These are phyloP conservation scores for Xylariales sp. DNA, from an alignment of 2,329 filamentous ascomycete species.

Conservation along the genomic window DNA sequence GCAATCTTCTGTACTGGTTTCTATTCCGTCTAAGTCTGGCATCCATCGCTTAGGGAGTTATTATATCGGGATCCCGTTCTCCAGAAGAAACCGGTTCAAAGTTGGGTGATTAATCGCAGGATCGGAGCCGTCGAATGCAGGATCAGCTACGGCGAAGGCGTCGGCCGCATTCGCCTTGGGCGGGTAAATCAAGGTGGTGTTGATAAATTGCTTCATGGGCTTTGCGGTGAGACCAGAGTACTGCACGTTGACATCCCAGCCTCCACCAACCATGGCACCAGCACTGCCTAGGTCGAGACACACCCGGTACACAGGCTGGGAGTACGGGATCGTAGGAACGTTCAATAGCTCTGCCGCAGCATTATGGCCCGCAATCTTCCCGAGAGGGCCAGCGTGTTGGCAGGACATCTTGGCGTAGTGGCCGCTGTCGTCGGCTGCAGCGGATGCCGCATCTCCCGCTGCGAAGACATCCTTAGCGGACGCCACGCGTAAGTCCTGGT, in stretches of 20 bases:
- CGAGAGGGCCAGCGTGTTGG: slow-evolving; percentile 36
- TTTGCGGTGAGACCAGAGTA: slow-evolving; percentile 18
- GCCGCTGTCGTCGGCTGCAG: slow-evolving; percentile 23
- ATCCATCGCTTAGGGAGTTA: not conserved
- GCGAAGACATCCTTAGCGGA: slow-evolving; percentile 29
- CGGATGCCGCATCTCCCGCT: slow-evolving; percentile 33
- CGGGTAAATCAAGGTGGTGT: slow-evolving; percentile 33
- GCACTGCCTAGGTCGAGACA: slow-evolving; percentile 36
- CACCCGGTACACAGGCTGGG: slow-evolving; percentile 29
- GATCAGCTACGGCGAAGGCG: slow-evolving; percentile 33
- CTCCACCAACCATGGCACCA: slow-evolving; percentile 31
- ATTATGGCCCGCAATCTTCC: slow-evolving; percentile 34
- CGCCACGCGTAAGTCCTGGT: slow-evolving; percentile 33
- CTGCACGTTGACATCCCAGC: slow-evolving; percentile 28
- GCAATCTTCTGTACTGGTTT: not conserved
- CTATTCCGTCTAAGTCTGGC: not conserved
- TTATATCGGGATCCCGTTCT: slow-evolving; percentile 6
- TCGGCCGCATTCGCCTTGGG: slow-evolving; percentile 23
- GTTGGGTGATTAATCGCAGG: slow-evolving; percentile 10
- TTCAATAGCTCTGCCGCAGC: slow-evolving; percentile 34
- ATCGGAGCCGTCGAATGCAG: slow-evolving; percentile 25
- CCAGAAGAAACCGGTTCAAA: slow-evolving; percentile 7
- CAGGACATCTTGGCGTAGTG: slow-evolving; percentile 37
- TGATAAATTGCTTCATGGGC: slow-evolving; percentile 35
- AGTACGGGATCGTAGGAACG: slow-evolving; percentile 27